Percentiles rank a stretch among this genome's conserved stretches.
These are phyloP conservation scores for Aaosphaeria pasadenensis DNA, from an alignment of 2,329 filamentous ascomycete genomes.

Conservation along the genomic window DNA sequence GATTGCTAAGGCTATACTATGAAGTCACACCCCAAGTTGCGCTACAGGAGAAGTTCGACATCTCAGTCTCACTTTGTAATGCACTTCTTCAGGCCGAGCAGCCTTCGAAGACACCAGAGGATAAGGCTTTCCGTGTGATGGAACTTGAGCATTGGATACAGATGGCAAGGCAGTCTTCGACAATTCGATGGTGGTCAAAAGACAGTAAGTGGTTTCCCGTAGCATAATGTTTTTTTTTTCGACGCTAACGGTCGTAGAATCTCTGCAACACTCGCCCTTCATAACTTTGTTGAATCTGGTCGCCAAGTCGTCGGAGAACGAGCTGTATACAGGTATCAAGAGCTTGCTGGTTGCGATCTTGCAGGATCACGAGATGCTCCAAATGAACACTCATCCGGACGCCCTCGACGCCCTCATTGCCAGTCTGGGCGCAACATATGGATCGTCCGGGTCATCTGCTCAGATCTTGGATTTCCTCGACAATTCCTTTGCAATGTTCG, in stretches of 20 bases:
- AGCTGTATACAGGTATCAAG: conserved; percentile 52
- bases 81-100: conserved; percentile 61
- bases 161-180: conserved; percentile 75
- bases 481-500: conserved; percentile 75
- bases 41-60: conserved; percentile 81
- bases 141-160: conserved; percentile 79
- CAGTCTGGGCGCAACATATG: conserved; percentile 44
- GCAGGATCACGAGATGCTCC: conserved; percentile 65
- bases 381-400: conserved; percentile 39
- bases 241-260: conserved; percentile 41
- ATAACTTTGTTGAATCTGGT: conserved; percentile 65
- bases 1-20: conserved; percentile 80
- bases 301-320: conserved; percentile 46
- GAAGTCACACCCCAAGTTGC: conserved; percentile 76
- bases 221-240: background rate
- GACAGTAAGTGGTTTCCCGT: conserved; percentile 40
- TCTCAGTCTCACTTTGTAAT: conserved; percentile 71
- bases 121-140: conserved; percentile 60
- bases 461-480: conserved; percentile 71
- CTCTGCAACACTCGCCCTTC: conserved; percentile 65
- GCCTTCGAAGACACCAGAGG: conserved; percentile 35
- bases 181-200: conserved; percentile 89
- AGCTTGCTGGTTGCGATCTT: conserved; percentile 60
- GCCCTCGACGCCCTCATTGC: conserved; percentile 47
- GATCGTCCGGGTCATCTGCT: conserved; percentile 15